Conservation (phyloP, 176 grass and related monocot species). For the Eleusine coracana region DNA sequence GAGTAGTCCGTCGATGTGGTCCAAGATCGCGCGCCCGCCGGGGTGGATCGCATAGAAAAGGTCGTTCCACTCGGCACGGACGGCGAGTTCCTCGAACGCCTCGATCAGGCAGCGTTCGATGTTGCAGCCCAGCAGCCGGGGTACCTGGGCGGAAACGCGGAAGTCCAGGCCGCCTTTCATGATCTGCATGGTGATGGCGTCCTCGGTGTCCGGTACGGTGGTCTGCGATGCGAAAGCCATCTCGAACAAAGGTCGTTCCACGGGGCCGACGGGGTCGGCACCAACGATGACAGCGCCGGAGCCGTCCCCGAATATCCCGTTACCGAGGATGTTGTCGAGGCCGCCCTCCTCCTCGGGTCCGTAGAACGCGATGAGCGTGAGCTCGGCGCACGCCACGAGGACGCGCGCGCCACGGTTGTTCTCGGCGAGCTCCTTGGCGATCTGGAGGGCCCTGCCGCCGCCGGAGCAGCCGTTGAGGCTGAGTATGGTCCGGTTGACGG, state of each 20-base stretch:
- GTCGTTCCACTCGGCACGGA: slow-evolving; percentile 46
- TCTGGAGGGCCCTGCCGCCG: slow-evolving; percentile 36
- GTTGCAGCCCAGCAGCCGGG: slow-evolving; percentile 30
- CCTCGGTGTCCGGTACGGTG: slow-evolving; percentile 41
- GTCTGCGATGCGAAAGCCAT: slow-evolving; percentile 51
- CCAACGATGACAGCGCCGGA: slow-evolving; percentile 50
- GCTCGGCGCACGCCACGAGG: slow-evolving; percentile 42
- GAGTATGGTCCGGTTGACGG: slow-evolving; percentile 32
- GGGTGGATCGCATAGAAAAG: slow-evolving; percentile 59
- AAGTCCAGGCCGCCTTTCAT: slow-evolving; percentile 29
- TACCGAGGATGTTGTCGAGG: slow-evolving; percentile 29
- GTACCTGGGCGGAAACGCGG: slow-evolving; percentile 38
- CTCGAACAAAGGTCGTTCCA: slow-evolving; percentile 49
- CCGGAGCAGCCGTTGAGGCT: slow-evolving; percentile 51
- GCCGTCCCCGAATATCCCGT: slow-evolving; percentile 46
- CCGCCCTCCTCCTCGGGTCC: slow-evolving; percentile 1
- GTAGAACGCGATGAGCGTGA: slow-evolving; percentile 50
- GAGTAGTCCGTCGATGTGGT: slow-evolving; percentile 51
- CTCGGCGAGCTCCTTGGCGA: slow-evolving; percentile 68
- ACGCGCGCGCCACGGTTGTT: slow-evolving; percentile 51
- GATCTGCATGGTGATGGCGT: slow-evolving; percentile 43
- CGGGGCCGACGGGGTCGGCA: slow-evolving; percentile 35
- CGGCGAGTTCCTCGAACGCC: slow-evolving; percentile 34
- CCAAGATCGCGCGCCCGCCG: slow-evolving; percentile 33
- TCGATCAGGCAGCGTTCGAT: slow-evolving; percentile 50